Percentiles rank a stretch among this genome's conserved stretches.
Evolutionary conservation across 2,329 filamentous ascomycete genomes (phyloP).

Genomic region (Ramularia collo-cygni): DNA sequence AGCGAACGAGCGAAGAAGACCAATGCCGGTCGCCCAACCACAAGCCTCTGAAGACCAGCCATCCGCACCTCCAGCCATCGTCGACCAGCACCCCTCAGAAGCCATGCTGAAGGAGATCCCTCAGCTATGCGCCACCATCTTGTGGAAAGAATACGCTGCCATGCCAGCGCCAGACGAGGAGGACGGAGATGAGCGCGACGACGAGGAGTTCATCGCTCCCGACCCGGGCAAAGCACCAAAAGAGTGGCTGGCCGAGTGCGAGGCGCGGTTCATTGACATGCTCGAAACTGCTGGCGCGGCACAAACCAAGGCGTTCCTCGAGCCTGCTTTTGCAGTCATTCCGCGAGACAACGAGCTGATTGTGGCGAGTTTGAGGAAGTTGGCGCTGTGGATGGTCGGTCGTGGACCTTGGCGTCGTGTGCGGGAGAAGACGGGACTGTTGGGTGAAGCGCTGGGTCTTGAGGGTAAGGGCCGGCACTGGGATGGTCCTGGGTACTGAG

Average conservation of each 20-base stretch:
- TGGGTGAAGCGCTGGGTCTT: slow-evolving; percentile 15
- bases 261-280: slow-evolving; percentile 8
- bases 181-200: too few relatives aligned
- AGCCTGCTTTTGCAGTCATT: slow-evolving; percentile 5
- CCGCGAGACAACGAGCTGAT: slow-evolving; percentile 10
- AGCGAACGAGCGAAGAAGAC: not conserved
- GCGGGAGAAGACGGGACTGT: slow-evolving; percentile 9
- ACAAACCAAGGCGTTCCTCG: slow-evolving; percentile 6
- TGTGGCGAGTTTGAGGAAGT: slow-evolving; percentile 10
- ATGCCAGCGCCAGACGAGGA: slow-evolving; percentile 5
- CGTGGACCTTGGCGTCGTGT: slow-evolving; percentile 9
- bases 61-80: slow-evolving; percentile 1
- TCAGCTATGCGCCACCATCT: slow-evolving; percentile 10
- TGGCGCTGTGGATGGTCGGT: slow-evolving; percentile 5
- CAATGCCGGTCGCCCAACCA: not conserved
- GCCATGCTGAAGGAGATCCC: slow-evolving; percentile 13
- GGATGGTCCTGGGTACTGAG: slow-evolving; percentile 7
- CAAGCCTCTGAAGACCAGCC: not conserved
- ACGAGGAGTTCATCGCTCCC: not conserved
- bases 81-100: slow-evolving; percentile 1
- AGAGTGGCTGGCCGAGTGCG: slow-evolving; percentile 12
- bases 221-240: slow-evolving; percentile 1
- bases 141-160: slow-evolving; percentile 14
- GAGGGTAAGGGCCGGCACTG: slow-evolving; percentile 16
- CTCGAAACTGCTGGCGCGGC: slow-evolving; percentile 10